Conservation (phyloP, 345 rosid genomes). For the Erysimum cheiranthoides region DNA sequence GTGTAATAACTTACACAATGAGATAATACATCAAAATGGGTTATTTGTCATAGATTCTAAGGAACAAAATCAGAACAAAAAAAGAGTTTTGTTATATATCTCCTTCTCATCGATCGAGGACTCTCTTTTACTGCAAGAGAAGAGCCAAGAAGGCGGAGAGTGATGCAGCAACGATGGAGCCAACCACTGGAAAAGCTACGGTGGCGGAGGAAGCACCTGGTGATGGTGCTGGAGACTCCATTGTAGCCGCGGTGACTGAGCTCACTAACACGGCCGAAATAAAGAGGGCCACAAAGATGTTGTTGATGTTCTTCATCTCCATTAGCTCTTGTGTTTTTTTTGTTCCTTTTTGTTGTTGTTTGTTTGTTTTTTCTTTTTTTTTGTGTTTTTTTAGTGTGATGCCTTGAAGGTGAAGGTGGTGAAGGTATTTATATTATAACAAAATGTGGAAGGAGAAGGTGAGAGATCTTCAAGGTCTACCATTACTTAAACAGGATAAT, state of each 20-base stretch:
- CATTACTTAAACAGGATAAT: conserved; percentile 15
- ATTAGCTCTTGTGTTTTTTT: conserved; percentile 36
- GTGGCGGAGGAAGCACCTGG: conserved; percentile 42
- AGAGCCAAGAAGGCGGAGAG: conserved; percentile 45
- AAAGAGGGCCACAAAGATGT: conserved; percentile 49
- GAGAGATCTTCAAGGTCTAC: conserved; percentile 39
- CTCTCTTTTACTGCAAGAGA: conserved; percentile 39
- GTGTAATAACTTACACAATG: conserved; percentile 40
- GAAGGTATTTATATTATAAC: conserved; percentile 29
- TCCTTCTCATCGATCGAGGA: neutral
- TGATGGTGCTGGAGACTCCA: conserved; percentile 52
- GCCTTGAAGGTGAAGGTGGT: conserved; percentile 28
- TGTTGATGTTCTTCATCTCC: conserved; percentile 68
- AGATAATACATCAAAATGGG: conserved; percentile 39
- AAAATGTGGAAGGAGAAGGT: conserved; percentile 7
- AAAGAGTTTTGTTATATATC: conserved; percentile 17
- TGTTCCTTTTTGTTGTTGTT: neutral
- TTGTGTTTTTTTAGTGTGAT: conserved; percentile 12
- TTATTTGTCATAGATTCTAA: conserved; percentile 24
- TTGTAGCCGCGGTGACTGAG: conserved; percentile 54
- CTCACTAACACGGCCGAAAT: conserved; percentile 57
- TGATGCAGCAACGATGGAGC: conserved; percentile 55
- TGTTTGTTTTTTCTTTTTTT: conserved; percentile 1
- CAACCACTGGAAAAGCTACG: conserved; percentile 50
- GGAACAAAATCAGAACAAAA: conserved; percentile 33